Evolutionary conservation across 2,329 filamentous ascomycete genomes (phyloP).

Genomic region (Apiospora sp.): DNA sequence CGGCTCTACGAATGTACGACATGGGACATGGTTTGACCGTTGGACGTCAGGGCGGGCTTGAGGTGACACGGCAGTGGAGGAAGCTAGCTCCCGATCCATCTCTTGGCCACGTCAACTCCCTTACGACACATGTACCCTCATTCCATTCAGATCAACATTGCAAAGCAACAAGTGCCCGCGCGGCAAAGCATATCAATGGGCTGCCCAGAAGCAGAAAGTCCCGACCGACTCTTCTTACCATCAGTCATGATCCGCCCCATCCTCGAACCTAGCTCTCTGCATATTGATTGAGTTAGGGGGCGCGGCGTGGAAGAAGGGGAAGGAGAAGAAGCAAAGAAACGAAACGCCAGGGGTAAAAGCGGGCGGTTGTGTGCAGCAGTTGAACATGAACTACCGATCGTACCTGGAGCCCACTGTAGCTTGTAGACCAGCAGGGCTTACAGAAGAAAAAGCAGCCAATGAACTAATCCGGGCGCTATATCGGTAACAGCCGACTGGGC

Average conservation of each 20-base stretch:
- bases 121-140: neutral
- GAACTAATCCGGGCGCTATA: neutral
- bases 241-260: neutral
- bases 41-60: neutral
- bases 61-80: slow-evolving; percentile 11
- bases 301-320: neutral
- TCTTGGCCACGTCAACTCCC: slow-evolving; percentile 3
- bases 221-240: too few species aligned
- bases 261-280: neutral
- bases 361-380: slow-evolving; percentile 4
- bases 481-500: slow-evolving; percentile 10
- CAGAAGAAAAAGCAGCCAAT: neutral
- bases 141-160: too few species aligned
- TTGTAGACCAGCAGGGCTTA: too few species aligned
- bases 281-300: neutral
- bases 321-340: neutral
- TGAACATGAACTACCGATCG: slow-evolving; percentile 14
- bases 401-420: neutral
- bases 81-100: slow-evolving; percentile 4
- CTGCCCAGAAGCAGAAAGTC: neutral
- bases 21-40: neutral
- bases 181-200: neutral
- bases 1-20: slow-evolving; percentile 5
- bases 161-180: neutral
- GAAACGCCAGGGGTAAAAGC: slow-evolving; percentile 1